Base-by-base conservation (phyloP, 495 filamentous ascomycete species). In the Friedmanniomyces endolithicus region DNA sequence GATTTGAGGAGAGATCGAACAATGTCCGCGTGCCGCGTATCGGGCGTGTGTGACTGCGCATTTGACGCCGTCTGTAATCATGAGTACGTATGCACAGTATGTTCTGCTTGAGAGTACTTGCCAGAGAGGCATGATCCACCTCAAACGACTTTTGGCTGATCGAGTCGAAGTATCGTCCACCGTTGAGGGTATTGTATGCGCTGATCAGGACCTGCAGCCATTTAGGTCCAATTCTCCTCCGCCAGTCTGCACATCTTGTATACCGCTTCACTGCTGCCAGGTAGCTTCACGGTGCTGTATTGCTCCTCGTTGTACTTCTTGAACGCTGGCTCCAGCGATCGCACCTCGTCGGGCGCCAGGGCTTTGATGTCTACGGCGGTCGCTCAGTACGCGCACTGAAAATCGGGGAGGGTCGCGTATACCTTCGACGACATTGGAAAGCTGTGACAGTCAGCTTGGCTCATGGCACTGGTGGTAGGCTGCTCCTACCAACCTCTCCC, bases 271-370 rank as follows among this genome's bases (percentile, higher is more conserved):
- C 81, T 88, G 52, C 84, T 77, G 11, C 88, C 88, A 6, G 92
- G 92, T 14, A 97, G 79, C 73, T 94, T 95, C 50, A 86, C 82
- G 9, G 86, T 86, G 27, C 81, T 70, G 67, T 96, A 84, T 68
- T 99, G 94, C 69, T 87, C 84, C 68, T 96, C 90, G 64, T 95
- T 97, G 78, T 99, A 96, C 68, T 84, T 86, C 71, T 90, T 77
- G 71, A 96, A 92, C 0, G 92, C 89, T 2, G 88, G 87, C 4
- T 71, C 75, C 11, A 95, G 82, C 37, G 84, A 80, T 50, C 77
- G 67, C 25, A 90, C 69, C 39, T 90, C 70, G 46, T 76, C 73
- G 11, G 81, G 79, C 24, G 79, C 82, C 61, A 99, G 75, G 47
- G 79, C 70, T 68, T 96, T 95, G 74, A 99, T 87, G 65, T 94